Evolutionary conservation across 768 basidiomycete genomes (phyloP).

Genomic region (Lyophyllum atratum): DNA sequence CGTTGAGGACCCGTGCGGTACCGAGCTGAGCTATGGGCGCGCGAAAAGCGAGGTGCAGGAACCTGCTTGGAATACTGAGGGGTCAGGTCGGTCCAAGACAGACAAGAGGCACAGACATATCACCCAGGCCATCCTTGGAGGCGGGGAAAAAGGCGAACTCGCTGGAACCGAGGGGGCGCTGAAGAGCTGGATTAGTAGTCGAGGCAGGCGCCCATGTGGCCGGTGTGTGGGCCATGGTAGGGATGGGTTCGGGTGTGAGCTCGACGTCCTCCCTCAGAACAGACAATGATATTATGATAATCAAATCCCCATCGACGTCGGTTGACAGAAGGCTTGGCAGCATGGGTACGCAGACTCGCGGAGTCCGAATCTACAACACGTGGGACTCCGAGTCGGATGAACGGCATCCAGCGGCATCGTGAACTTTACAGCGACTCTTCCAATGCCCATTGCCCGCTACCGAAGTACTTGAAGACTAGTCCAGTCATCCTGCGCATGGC

Average conservation of each 20-base stretch:
- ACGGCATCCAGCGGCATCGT: no score
- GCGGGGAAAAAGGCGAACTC: constrained; percentile 33
- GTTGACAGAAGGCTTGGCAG: not conserved
- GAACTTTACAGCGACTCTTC: no score
- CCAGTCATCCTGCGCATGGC: no score
- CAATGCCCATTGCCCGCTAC: no score
- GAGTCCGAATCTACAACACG: no score
- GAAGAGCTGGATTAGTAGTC: not conserved
- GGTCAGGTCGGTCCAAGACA: not conserved
- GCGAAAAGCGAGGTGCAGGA: constrained; percentile 30
- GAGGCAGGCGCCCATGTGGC: not conserved
- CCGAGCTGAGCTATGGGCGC: constrained; percentile 22
- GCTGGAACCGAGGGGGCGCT: constrained; percentile 30
- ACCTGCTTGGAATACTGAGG: constrained; percentile 19
- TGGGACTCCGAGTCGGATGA: no score
- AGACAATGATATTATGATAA: no score
- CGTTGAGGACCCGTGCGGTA: constrained; percentile 39
- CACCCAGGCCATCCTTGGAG: constrained; percentile 31
- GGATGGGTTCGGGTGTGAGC: not conserved
- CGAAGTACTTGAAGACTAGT: no score
- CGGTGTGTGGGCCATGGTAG: not conserved
- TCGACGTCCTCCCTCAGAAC: not conserved
- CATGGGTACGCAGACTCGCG: no score
- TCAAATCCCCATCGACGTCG: not conserved
- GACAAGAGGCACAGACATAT: constrained; percentile 30